A percentile compares a stretch with the other conserved stretches of the same genome.
Conservation (phyloP, 805 yeast genomes). For the Kluyveromyces siamensis region DNA sequence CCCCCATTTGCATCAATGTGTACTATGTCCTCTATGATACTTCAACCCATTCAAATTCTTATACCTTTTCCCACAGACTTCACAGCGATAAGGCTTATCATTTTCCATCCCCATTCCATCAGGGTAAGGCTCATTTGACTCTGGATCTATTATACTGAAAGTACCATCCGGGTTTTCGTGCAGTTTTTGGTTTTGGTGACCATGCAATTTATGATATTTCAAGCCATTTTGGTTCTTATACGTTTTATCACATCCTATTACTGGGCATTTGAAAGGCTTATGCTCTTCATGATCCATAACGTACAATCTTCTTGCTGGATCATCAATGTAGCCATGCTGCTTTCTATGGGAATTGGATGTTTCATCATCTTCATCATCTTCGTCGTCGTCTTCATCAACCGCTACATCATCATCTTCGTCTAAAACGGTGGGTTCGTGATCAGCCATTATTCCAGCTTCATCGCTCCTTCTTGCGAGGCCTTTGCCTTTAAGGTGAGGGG, state of each 20-base stretch:
- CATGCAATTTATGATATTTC: slow-evolving; percentile 91
- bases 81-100: slow-evolving; percentile 97
- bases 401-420: not conserved
- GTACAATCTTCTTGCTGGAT: slow-evolving; percentile 90
- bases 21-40: slow-evolving; percentile 97
- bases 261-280: slow-evolving; percentile 95
- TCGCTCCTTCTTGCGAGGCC: not conserved
- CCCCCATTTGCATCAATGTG: slow-evolving; percentile 46
- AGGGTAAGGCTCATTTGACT: slow-evolving; percentile 76
- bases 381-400: slow-evolving; percentile 19
- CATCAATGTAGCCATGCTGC: slow-evolving; percentile 76
- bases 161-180: slow-evolving; percentile 91
- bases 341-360: slow-evolving; percentile 6
- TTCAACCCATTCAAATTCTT: slow-evolving; percentile 93
- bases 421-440: not conserved
- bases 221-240: slow-evolving; percentile 96
- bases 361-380: slow-evolving; percentile 8
- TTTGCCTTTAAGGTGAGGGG: not conserved
- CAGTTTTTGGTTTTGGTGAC: slow-evolving; percentile 91
- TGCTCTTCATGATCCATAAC: slow-evolving; percentile 88
- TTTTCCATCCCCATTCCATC: slow-evolving; percentile 93
- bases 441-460: not conserved
- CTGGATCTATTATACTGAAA: slow-evolving; percentile 86
- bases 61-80: slow-evolving; percentile 95
- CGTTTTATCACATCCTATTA: slow-evolving; percentile 94